Evolutionary conservation across 768 basidiomycete genomes (phyloP).

Genomic region (Tricholoma terreum): DNA sequence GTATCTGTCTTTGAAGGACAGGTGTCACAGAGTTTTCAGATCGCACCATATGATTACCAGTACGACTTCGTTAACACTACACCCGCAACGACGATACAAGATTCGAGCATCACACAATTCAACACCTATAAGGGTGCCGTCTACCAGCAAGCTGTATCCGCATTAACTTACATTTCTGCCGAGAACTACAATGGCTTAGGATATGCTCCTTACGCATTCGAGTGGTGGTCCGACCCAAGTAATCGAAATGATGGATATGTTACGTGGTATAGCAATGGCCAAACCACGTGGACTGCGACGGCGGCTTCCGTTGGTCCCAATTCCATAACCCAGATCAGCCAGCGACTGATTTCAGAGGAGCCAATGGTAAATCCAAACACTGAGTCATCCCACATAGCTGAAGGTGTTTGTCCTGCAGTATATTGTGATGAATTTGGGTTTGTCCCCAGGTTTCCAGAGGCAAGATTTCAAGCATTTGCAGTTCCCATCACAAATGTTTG

Average conservation of each 20-base stretch:
- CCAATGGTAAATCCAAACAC: constrained; percentile 69
- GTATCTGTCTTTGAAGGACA: constrained; percentile 47
- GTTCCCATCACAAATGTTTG: constrained; percentile 78
- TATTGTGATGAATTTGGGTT: constrained; percentile 82
- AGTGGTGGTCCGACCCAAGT: constrained; percentile 77
- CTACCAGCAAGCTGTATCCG: constrained; percentile 76
- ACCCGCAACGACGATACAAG: constrained; percentile 51
- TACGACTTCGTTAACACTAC: constrained; percentile 59
- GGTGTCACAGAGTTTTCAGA: constrained; percentile 80
- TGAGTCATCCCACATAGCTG: background rate
- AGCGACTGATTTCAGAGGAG: constrained; percentile 82
- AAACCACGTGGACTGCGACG: constrained; percentile 69
- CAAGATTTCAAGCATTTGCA: constrained; percentile 67
- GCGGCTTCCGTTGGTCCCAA: constrained; percentile 69
- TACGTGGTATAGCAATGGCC: constrained; percentile 74
- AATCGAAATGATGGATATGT: constrained; percentile 70
- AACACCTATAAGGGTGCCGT: constrained; percentile 71
- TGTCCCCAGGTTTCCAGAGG: constrained; percentile 72
- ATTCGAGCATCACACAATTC: constrained; percentile 46
- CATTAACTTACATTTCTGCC: constrained; percentile 52
- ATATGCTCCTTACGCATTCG: constrained; percentile 69
- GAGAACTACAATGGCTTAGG: constrained; percentile 51
- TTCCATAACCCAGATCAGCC: constrained; percentile 49
- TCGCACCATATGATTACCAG: constrained; percentile 72
- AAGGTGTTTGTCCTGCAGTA: constrained; percentile 43